Base-by-base conservation (phyloP, 108 stramenopile genomes). In the Fragilaria radians region DNA sequence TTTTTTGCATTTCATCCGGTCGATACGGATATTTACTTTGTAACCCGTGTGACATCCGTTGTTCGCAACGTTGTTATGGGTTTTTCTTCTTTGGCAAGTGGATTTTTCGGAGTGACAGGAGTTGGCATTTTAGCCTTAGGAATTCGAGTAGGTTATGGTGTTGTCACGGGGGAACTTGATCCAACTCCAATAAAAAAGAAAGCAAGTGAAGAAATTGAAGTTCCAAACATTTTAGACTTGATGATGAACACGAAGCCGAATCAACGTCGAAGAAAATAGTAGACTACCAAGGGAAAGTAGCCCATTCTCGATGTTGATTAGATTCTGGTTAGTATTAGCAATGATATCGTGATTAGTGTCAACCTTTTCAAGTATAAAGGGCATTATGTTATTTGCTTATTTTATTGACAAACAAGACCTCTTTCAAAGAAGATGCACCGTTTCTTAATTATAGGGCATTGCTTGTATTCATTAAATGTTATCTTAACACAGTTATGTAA, bases 11-110 rank as follows among this genome's bases (percentile, higher is more conserved):
- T 55, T 1, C 77, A 88, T 63, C 86, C 86, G 0, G 45, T 83
- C 11, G 83, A 73, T 25, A 66, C 73, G 5, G 85, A 88, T 47
- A 59, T 80, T 21, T 86, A 86, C 64, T 78, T 81, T 61, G 66
- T 87, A 29, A 50, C 58, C 36, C 74, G 90, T 18, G 22, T 75
- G 18, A 61, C 70, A 9, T 46, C 58, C 1, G 90, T 88, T 4
- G 79, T 88, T 67, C 75, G 85, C 11, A 91, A 86, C 63, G 80
- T 81, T 2, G 80, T 78, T 48, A 79, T 91, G 67, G 90, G 90
- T 28, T 52, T 88, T 28, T 61, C 68, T 17, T 78, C 80, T 0
- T 59, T 91, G 57, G 86, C 90, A 7, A 76, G 74, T 30, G 90
- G 90, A 45, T 91, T 91, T 56, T 85, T 82, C 59, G 86, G 82